Percentiles rank a stretch among this genome's conserved stretches.
These are phyloP conservation scores for Coccomyxa subellipsoidea DNA, from an alignment of 163 green algal species.

Conservation along the genomic window DNA sequence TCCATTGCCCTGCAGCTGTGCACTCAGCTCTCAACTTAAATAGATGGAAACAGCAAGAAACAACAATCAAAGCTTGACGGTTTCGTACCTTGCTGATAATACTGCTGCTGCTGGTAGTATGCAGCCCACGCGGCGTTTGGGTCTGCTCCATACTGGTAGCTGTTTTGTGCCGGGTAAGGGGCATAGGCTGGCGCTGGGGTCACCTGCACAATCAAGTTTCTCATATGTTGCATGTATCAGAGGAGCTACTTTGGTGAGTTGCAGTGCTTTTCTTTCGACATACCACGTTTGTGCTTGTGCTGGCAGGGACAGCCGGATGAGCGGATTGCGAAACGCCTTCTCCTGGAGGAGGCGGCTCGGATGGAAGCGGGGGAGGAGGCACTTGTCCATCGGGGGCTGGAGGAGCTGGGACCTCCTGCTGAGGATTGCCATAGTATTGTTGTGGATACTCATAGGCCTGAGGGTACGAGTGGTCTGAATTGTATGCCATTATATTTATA, in stretches of 20 bases:
- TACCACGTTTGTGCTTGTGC: background rate
- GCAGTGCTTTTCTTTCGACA: too few species aligned
- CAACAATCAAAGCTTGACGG: background rate
- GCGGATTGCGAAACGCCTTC: background rate
- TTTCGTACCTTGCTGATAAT: background rate
- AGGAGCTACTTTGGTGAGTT: too few species aligned
- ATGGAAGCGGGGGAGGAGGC: background rate
- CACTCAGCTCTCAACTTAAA: background rate
- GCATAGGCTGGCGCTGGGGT: background rate
- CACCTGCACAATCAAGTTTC: too few species aligned
- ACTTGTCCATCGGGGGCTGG: background rate
- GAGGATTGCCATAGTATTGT: background rate
- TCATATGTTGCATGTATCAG: too few species aligned
- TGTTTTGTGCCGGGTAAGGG: background rate
- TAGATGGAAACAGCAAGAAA: background rate
- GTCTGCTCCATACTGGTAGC: background rate
- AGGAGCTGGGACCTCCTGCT: background rate
- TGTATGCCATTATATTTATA: background rate
- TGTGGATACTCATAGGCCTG: background rate
- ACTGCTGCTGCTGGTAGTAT: slow-evolving; percentile 12
- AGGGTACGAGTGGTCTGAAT: background rate
- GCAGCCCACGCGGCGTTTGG: background rate
- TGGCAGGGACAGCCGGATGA: background rate
- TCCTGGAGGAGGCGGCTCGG: background rate
- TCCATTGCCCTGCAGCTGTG: background rate